Conservation (phyloP, 2,329 filamentous ascomycete species). For the Fusarium continuum region DNA sequence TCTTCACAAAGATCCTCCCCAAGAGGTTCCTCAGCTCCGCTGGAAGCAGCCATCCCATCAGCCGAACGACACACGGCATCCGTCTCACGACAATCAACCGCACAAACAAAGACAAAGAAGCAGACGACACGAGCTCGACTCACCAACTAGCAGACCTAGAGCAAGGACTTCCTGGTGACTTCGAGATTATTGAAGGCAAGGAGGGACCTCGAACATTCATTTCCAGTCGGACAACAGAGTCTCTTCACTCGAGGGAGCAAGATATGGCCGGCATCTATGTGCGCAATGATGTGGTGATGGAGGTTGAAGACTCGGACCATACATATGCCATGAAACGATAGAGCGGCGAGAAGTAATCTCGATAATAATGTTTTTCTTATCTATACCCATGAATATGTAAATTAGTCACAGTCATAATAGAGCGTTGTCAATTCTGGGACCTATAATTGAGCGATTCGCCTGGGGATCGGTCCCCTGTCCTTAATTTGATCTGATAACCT, state of each 20-base stretch:
- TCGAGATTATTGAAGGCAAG: conserved; percentile 12
- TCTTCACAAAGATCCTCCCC: conserved; percentile 36
- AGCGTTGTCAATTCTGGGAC: not conserved
- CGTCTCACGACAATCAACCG: conserved; percentile 29
- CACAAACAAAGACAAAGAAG: conserved; percentile 34
- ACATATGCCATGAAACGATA: conserved; percentile 22
- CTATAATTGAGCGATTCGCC: no score
- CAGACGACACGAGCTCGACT: conserved; percentile 37
- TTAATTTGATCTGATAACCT: no score
- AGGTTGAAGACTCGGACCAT: conserved; percentile 14
- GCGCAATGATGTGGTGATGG: conserved; percentile 29
- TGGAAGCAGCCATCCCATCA: conserved; percentile 38
- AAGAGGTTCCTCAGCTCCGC: conserved; percentile 35
- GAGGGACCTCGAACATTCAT: conserved; percentile 24
- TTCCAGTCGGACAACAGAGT: conserved; percentile 8
- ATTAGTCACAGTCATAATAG: no score
- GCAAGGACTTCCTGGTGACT: conserved; percentile 19
- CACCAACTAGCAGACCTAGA: conserved; percentile 36
- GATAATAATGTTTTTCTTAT: not conserved
- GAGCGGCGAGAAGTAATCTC: not conserved
- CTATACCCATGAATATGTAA: not conserved
- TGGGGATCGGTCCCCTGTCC: no score
- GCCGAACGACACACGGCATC: conserved; percentile 24
- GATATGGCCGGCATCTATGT: conserved; percentile 25
- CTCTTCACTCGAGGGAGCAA: conserved; percentile 10